Evolutionary conservation across 495 filamentous ascomycete genomes (phyloP).

Genomic region (Hypoxylon lienhwacheense): DNA sequence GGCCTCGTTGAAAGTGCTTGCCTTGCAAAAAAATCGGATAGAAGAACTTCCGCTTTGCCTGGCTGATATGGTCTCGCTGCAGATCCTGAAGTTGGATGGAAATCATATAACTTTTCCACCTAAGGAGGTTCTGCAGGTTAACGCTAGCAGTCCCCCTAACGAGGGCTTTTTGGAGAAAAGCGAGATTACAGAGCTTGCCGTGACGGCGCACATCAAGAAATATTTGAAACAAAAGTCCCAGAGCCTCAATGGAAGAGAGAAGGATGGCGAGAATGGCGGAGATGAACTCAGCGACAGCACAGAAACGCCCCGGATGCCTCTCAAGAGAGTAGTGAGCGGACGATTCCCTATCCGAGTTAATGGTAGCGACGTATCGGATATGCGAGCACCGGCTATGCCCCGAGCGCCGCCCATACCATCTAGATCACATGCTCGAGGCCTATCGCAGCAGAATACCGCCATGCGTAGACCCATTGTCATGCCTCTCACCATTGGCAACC

Average conservation of each 20-base stretch:
- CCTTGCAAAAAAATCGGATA: slow-evolving; percentile 82
- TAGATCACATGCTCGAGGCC: slow-evolving; percentile 75
- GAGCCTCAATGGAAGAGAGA: slow-evolving; percentile 49
- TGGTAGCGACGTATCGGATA: slow-evolving; percentile 55
- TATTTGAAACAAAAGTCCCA: slow-evolving; percentile 65
- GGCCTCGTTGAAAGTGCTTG: slow-evolving; percentile 73
- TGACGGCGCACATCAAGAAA: slow-evolving; percentile 74
- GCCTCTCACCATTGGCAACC: slow-evolving; percentile 67
- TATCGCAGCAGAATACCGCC: slow-evolving; percentile 69
- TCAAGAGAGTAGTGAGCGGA: slow-evolving; percentile 71
- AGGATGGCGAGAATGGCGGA: slow-evolving; percentile 62
- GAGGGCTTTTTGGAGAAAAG: slow-evolving; percentile 50
- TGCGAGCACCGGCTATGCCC: slow-evolving; percentile 65
- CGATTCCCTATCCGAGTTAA: slow-evolving; percentile 85
- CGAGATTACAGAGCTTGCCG: slow-evolving; percentile 62
- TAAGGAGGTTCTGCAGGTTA: slow-evolving; percentile 56
- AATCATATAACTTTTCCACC: slow-evolving; percentile 78
- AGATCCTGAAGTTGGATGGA: slow-evolving; percentile 82
- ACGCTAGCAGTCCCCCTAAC: slow-evolving; percentile 48
- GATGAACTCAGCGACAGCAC: slow-evolving; percentile 66
- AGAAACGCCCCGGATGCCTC: slow-evolving; percentile 72
- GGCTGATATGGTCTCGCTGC: slow-evolving; percentile 84
- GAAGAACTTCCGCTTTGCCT: slow-evolving; percentile 78
- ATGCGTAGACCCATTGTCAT: slow-evolving; percentile 68
- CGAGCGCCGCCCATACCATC: slow-evolving; percentile 72